A percentile compares a stretch with the other conserved stretches of the same genome.
Conservation (phyloP, 1,284 basidiomycete genomes). For the Marasmius oreades region DNA sequence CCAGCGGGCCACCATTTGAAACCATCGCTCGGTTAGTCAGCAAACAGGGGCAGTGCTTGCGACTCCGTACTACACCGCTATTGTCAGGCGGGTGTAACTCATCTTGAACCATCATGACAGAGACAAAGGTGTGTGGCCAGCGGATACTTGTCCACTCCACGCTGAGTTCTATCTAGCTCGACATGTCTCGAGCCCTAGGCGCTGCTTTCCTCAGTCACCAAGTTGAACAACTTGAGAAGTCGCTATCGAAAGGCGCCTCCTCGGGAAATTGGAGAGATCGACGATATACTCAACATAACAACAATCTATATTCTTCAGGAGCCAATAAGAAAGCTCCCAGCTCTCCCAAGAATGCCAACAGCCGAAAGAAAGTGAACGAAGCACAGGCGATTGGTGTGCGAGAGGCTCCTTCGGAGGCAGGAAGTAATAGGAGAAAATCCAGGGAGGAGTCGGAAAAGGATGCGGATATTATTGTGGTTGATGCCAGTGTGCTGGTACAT, state of each 20-base stretch:
- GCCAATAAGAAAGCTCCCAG: slow-evolving; percentile 19
- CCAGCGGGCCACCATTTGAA: too few relatives aligned
- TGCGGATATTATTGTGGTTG: slow-evolving; percentile 76
- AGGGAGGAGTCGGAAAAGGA: slow-evolving; percentile 47
- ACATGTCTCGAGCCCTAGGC: slow-evolving; percentile 79
- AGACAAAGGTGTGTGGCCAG: neutral
- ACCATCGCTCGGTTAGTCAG: too few relatives aligned
- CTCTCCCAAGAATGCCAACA: neutral
- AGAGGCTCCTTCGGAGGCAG: slow-evolving; percentile 8
- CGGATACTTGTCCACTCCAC: neutral
- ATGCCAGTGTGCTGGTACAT: slow-evolving; percentile 85
- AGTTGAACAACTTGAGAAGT: slow-evolving; percentile 78
- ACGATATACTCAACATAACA: slow-evolving; percentile 24
- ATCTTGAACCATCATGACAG: neutral
- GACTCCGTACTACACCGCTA: neutral
- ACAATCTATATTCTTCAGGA: slow-evolving; percentile 13
- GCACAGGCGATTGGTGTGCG: slow-evolving; percentile 25
- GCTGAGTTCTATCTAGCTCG: slow-evolving; percentile 42
- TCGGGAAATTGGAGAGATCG: slow-evolving; percentile 60
- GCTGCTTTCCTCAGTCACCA: slow-evolving; percentile 81
- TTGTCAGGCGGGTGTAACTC: neutral
- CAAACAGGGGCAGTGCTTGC: neutral
- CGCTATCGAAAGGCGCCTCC: slow-evolving; percentile 50
- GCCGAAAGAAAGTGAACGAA: slow-evolving; percentile 29
- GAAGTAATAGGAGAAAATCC: slow-evolving; percentile 30